phyloP scores from a whole-genome alignment of 1,139 yeast genomes.

The Scheffersomyces parashehatae region DNA sequence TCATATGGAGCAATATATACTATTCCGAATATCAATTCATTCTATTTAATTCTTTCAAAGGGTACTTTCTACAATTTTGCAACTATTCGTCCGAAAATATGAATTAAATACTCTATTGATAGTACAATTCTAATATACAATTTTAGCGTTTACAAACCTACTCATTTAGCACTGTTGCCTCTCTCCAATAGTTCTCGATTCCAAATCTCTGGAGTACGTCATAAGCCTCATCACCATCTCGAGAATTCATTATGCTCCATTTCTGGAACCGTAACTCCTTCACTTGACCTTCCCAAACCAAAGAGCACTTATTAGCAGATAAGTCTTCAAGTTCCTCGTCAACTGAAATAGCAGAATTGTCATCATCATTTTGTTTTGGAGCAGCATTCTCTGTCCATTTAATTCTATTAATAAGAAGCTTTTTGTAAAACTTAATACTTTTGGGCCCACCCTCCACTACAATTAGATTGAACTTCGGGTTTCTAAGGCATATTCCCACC shows the following conservation, averaged over 20 bases:
- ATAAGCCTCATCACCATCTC: slow-evolving; percentile 55
- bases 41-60: no score
- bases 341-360: neutral
- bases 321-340: slow-evolving; percentile 32
- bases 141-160: neutral
- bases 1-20: no score
- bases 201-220: slow-evolving; percentile 51
- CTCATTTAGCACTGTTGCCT: slow-evolving; percentile 26
- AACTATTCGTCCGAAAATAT: no score
- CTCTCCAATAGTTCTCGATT: slow-evolving; percentile 63
- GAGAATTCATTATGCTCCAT: slow-evolving; percentile 59
- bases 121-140: no score
- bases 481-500: slow-evolving; percentile 53
- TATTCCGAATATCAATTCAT: no score
- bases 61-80: no score
- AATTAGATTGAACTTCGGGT: slow-evolving; percentile 54
- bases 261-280: slow-evolving; percentile 52
- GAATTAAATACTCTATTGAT: no score
- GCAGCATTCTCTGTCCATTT: slow-evolving; percentile 60
- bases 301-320: slow-evolving; percentile 47
- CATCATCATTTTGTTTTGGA: slow-evolving; percentile 20
- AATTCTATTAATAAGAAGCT: slow-evolving; percentile 61
- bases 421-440: slow-evolving; percentile 60
- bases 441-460: slow-evolving; percentile 74
- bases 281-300: slow-evolving; percentile 80